Evolutionary conservation across 495 filamentous ascomycete species (phyloP), one percentile per base, ranked within the genome.

Genomic region (Cercophora scortea): DNA sequence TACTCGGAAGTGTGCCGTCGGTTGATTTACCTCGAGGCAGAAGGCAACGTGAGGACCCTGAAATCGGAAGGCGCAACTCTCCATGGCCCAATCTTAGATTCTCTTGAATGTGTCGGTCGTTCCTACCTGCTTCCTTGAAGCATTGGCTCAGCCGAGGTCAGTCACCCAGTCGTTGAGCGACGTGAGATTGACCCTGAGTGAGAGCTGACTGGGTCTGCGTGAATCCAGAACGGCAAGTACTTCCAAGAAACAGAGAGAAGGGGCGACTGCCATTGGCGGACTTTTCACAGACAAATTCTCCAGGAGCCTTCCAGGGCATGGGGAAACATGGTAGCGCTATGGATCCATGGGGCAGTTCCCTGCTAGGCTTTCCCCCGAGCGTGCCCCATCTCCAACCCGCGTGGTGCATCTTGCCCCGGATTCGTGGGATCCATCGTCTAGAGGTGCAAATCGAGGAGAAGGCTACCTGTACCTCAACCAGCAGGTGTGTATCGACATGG

Each of bases 251-350:
- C 32, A 32, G 5, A 45, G 8, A 12, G 32, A 2, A 19, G 43
- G 32, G 2, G 43, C 36, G 45, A 33, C 42, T 47, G 13, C 32
- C 43, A 59, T 59, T 59, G 52, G 57, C 49, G 57, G 57, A 55
- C 34, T 55, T 59, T 48, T 39, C 17, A 19, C 15, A 36, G 18
- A 42, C 9, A 51, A 49, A 58, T 55, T 55, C 47, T 56, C 53
- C 53, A 51, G 49, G 36, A 19, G 41, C 19, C 5, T 17, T 4
- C n/a, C n/a, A 18, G 13, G 8, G 15, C 6, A 32, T 32, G 43
- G 7, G 19, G 43, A n/a, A 45, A 25, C 25, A 25, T 25, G 25
- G 25, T 25, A 25, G 25, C 25, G 25, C 25, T 25, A 5, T 25
- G 19, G 17, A 10, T 8, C 35, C 9, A 10, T 40, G 16, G 32